A percentile compares a stretch with the other conserved stretches of the same genome.
phyloP scores from a whole-genome alignment of 345 rosid genomes.

The Euphorbia pulcherrima region DNA sequence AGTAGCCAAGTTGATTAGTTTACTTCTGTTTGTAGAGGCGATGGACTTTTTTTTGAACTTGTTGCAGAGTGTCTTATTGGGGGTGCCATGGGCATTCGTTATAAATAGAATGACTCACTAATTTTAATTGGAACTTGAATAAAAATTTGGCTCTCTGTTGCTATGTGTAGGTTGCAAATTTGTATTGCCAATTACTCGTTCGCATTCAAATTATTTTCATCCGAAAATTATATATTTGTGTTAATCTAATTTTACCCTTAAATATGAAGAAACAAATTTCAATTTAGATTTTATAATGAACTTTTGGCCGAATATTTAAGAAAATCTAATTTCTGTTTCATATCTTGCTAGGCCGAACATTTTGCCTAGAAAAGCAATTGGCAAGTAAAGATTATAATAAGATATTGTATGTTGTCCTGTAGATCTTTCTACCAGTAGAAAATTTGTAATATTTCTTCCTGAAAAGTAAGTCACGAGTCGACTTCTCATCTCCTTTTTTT shows the following conservation, averaged over 20 bases:
- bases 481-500: neutral
- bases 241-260: neutral
- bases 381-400: neutral
- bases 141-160: neutral
- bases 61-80: neutral
- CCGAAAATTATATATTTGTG: neutral
- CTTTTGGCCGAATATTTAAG: constrained; percentile 13
- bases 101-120: neutral
- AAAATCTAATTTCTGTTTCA: neutral
- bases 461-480: neutral
- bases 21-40: neutral
- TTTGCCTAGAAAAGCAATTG: neutral
- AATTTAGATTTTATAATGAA: neutral
- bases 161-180: neutral
- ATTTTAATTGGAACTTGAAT: neutral
- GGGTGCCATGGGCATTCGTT: neutral
- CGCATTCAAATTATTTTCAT: neutral
- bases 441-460: neutral
- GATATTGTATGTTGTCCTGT: neutral
- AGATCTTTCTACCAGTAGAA: neutral
- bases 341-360: neutral
- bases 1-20: neutral
- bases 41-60: neutral
- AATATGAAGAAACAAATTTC: neutral
- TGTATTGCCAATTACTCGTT: neutral